Conservation (phyloP, 164 flowering plant genomes). For the Umbellularia californica region DNA sequence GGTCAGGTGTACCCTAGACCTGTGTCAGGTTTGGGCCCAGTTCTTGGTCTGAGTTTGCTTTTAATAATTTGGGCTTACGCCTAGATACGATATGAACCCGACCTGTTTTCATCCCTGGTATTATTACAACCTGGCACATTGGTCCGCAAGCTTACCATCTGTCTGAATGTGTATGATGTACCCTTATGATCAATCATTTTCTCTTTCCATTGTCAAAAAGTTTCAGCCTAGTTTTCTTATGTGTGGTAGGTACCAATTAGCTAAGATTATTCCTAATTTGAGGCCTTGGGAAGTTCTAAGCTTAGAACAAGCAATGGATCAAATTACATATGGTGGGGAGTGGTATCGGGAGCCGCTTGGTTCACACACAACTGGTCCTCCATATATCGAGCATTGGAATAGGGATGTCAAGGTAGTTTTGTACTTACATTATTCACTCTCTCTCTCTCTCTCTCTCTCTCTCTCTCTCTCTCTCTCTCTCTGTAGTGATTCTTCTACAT, state of each 20-base stretch:
- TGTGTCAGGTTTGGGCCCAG: no score
- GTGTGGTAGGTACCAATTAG: conserved; percentile 48
- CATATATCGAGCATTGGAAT: conserved; percentile 67
- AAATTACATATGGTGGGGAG: conserved; percentile 65
- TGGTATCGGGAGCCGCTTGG: conserved; percentile 95
- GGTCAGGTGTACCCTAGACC: no score
- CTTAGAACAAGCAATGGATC: conserved; percentile 92
- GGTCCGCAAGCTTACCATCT: no score
- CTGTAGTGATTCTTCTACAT: not conserved
- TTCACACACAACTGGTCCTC: conserved; percentile 76
- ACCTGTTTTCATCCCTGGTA: no score
- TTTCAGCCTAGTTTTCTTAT: not conserved
- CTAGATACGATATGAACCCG: no score
- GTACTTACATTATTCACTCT: not conserved
- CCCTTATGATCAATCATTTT: no score
- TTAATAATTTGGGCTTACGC: no score
- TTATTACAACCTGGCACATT: no score
- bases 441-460: no score
- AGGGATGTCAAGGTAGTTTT: conserved; percentile 48
- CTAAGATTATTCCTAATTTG: conserved; percentile 64
- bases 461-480: no score
- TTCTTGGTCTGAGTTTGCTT: no score
- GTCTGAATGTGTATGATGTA: no score
- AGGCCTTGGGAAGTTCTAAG: conserved; percentile 97
- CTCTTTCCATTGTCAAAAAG: not conserved